phyloP scores from a whole-genome alignment of 2,329 filamentous ascomycete genomes.

The Cordyceps cicadae region DNA sequence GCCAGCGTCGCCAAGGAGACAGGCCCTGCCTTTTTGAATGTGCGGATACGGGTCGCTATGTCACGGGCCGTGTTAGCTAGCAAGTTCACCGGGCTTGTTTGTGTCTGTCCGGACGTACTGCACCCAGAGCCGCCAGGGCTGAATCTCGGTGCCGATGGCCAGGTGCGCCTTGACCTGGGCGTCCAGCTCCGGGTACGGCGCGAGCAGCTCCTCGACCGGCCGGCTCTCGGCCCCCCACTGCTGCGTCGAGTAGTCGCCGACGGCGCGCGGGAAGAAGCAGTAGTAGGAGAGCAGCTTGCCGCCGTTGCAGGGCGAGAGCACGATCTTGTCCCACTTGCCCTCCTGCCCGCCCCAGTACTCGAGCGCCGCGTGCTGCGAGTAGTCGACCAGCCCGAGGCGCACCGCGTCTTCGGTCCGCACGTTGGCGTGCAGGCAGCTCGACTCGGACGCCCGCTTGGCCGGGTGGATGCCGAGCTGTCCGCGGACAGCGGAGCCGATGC shows the following conservation, averaged over 20 bases:
- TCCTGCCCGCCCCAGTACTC: conserved; percentile 66
- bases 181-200: conserved; percentile 48
- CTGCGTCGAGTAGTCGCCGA: conserved; percentile 53
- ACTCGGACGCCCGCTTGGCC: conserved; percentile 49
- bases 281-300: conserved; percentile 60
- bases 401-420: conserved; percentile 54
- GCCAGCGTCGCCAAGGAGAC: conserved; percentile 57
- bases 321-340: conserved; percentile 59
- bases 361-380: conserved; percentile 50
- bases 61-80: background rate
- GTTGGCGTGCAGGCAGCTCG: conserved; percentile 57
- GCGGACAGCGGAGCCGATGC: conserved; percentile 58
- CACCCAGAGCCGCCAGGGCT: conserved; percentile 54
- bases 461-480: conserved; percentile 54
- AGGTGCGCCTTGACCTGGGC: conserved; percentile 44
- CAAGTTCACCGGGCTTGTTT: too few species aligned
- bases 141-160: conserved; percentile 48
- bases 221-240: conserved; percentile 47
- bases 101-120: conserved; percentile 30
- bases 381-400: conserved; percentile 52
- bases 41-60: conserved; percentile 46
- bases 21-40: conserved; percentile 41
- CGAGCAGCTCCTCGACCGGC: conserved; percentile 49
- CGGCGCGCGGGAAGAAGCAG: conserved; percentile 53
- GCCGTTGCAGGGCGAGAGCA: conserved; percentile 59